Conservation (phyloP, 1,284 basidiomycete genomes). For the Entoloma clypeatum region DNA sequence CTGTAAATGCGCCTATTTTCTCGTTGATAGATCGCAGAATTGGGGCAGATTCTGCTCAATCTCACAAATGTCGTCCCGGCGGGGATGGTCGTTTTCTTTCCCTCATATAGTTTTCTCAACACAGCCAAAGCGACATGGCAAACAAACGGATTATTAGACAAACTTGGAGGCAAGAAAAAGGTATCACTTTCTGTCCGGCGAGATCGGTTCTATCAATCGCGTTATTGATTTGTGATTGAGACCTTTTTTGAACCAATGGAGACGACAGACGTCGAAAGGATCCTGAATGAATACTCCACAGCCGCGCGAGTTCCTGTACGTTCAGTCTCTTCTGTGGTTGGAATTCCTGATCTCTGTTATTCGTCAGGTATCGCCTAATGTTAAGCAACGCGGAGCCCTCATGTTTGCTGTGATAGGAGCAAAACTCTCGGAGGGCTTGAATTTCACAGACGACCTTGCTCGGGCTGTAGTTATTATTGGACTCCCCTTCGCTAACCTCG, state of each 20-base stretch:
- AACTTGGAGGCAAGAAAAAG: slow-evolving; percentile 73
- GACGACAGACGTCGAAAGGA: slow-evolving; percentile 70
- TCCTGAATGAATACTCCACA: slow-evolving; percentile 73
- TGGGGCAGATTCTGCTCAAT: slow-evolving; percentile 82
- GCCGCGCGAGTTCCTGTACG: slow-evolving; percentile 45
- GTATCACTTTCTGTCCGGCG: slow-evolving; percentile 22
- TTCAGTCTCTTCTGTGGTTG: slow-evolving; percentile 10
- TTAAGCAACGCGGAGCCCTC: slow-evolving; percentile 61
- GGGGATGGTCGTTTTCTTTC: slow-evolving; percentile 92
- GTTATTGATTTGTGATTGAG: slow-evolving; percentile 35
- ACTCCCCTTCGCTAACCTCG: slow-evolving; percentile 90
- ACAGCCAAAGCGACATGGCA: slow-evolving; percentile 68
- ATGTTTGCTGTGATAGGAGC: slow-evolving; percentile 94
- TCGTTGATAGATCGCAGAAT: slow-evolving; percentile 64
- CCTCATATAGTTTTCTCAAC: slow-evolving; percentile 86
- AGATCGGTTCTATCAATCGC: neutral
- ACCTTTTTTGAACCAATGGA: slow-evolving; percentile 89
- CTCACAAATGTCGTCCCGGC: slow-evolving; percentile 77
- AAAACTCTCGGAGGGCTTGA: slow-evolving; percentile 95
- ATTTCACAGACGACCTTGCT: slow-evolving; percentile 89
- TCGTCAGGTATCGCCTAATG: slow-evolving; percentile 13
- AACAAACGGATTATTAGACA: slow-evolving; percentile 55
- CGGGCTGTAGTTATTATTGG: slow-evolving; percentile 89
- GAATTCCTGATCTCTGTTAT: neutral
- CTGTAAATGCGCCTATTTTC: neutral